Percentiles rank a stretch among this genome's conserved stretches.
Conservation (phyloP, 1,139 yeast genomes). For the Yamadazyma triangularis region DNA sequence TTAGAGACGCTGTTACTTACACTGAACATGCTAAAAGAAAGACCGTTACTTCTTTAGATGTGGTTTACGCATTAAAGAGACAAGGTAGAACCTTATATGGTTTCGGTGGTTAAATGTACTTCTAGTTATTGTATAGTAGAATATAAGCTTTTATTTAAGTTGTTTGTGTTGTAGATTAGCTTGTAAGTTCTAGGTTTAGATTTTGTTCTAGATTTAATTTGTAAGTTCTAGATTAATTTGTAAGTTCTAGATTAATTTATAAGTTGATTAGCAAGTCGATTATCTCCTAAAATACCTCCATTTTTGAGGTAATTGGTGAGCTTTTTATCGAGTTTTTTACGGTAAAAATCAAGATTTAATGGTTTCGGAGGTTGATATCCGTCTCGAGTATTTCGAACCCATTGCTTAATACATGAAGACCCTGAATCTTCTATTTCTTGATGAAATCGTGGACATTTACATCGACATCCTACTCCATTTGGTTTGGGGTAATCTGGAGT, state of each 20-base stretch:
- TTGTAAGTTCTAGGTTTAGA: conserved; percentile 5
- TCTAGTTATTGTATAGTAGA: no score
- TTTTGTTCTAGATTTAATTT: background rate
- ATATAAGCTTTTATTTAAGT: conserved; percentile 1
- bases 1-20: conserved; percentile 98
- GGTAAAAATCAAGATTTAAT: conserved; percentile 32
- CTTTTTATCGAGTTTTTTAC: conserved; percentile 23
- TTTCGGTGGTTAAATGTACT: conserved; percentile 98
- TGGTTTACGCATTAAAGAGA: conserved; percentile 53
- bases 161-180: conserved; percentile 15
- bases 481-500: conserved; percentile 38
- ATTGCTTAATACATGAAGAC: conserved; percentile 51
- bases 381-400: conserved; percentile 46
- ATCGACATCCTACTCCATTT: conserved; percentile 80
- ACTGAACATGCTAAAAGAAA: conserved; percentile 99
- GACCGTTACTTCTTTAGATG: conserved; percentile 45
- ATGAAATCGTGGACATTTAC: conserved; percentile 62
- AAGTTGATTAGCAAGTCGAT: conserved; percentile 4
- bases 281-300: conserved; percentile 28
- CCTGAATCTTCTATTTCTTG: conserved; percentile 52
- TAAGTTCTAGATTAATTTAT: background rate
- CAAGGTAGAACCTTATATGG: conserved; percentile 99
- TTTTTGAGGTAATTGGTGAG: conserved; percentile 19
- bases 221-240: background rate
- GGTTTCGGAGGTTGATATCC: conserved; percentile 19